Percentiles rank a stretch among this genome's conserved stretches.
phyloP scores from a whole-genome alignment of 176 grass and related monocot genomes.

The barley (Hordeum vulgare) region DNA sequence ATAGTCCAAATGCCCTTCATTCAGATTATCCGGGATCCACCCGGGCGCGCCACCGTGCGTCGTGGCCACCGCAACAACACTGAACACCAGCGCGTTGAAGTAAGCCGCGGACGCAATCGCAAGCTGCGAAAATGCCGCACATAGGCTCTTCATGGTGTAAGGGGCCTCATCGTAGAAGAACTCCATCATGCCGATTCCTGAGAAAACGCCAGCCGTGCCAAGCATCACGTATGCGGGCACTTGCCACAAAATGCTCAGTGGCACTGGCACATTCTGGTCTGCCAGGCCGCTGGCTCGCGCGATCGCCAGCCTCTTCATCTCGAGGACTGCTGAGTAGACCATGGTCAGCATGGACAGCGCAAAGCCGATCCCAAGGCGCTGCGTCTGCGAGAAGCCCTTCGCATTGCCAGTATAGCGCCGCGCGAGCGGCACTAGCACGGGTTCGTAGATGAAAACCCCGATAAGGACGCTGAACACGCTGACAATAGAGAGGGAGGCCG shows the following conservation, averaged over 20 bases:
- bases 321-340: conserved; percentile 32
- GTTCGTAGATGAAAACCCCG: conserved; percentile 34
- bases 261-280: background rate
- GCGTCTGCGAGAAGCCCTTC: conserved; percentile 23
- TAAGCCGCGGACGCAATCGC: background rate
- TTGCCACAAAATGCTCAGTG: conserved; percentile 27
- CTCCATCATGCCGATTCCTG: conserved; percentile 6
- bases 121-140: background rate
- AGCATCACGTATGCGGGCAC: background rate
- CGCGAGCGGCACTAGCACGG: conserved; percentile 19
- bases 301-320: conserved; percentile 12
- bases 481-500: conserved; percentile 31
- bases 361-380: conserved; percentile 37
- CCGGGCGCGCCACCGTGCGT: background rate
- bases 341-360: conserved; percentile 20
- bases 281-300: background rate
- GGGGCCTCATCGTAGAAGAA: conserved; percentile 47
- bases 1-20: conserved; percentile 16
- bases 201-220: conserved; percentile 14
- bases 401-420: conserved; percentile 23
- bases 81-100: background rate
- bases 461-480: conserved; percentile 15
- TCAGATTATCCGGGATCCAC: background rate
- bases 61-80: background rate
- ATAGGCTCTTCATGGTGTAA: conserved; percentile 29